phyloP scores from a whole-genome alignment of 345 rosid species.

The Populus euphratica region DNA sequence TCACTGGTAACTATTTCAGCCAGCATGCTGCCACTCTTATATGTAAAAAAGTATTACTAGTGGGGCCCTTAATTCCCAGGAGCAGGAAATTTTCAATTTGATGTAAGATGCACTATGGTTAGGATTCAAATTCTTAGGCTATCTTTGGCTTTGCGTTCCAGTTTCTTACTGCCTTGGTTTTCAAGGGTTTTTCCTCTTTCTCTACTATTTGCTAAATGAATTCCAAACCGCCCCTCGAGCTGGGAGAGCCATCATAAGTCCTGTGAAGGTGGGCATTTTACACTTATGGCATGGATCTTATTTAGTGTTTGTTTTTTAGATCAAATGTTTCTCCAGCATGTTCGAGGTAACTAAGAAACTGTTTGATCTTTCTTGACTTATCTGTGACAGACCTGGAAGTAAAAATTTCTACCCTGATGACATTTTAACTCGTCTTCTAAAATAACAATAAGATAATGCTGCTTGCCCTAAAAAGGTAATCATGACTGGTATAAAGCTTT shows the following conservation, averaged over 20 bases:
- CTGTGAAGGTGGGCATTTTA: neutral
- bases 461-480: too few species aligned
- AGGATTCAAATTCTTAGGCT: neutral
- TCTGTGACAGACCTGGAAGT: too few species aligned
- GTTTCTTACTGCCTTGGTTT: neutral
- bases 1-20: neutral
- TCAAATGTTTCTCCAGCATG: neutral
- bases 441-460: too few species aligned
- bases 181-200: neutral
- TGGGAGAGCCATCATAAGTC: neutral
- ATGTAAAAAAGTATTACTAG: slow-evolving; percentile 19
- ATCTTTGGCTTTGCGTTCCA: neutral
- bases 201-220: neutral
- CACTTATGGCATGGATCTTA: neutral
- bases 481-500: too few species aligned
- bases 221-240: neutral
- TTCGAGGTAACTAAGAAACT: neutral
- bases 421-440: too few species aligned
- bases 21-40: neutral
- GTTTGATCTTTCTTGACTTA: neutral
- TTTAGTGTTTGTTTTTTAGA: neutral
- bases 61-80: slow-evolving; percentile 10
- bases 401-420: too few species aligned
- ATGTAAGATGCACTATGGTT: neutral
- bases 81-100: neutral